Evolutionary conservation across 257 asterid species (phyloP).

Genomic region (Capsicum pubescens): DNA sequence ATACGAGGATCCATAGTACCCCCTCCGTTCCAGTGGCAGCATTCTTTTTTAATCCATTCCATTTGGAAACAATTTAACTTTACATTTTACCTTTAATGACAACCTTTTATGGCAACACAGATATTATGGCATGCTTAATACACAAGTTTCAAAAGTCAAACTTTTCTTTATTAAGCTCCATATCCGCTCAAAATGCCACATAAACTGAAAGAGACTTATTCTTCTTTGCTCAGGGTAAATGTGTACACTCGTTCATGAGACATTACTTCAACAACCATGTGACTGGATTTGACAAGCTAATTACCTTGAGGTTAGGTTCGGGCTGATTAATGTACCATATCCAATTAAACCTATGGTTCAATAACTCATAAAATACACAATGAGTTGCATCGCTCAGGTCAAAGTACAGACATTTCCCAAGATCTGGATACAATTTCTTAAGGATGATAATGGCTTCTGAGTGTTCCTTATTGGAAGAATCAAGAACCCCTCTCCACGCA

Average conservation of each 20-base stretch:
- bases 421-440: constrained; percentile 72
- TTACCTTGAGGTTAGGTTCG: constrained; percentile 79
- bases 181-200: background rate
- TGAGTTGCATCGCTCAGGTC: constrained; percentile 69
- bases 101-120: background rate
- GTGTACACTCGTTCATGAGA: background rate
- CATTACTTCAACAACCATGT: background rate
- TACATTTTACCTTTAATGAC: background rate
- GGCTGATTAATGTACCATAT: constrained; percentile 89
- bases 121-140: background rate
- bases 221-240: background rate
- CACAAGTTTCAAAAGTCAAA: background rate
- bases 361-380: constrained; percentile 67
- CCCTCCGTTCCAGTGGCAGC: background rate
- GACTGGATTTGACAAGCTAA: background rate
- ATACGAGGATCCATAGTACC: background rate
- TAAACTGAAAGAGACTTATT: background rate
- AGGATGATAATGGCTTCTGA: constrained; percentile 62
- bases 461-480: constrained; percentile 57
- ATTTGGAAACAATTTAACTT: background rate
- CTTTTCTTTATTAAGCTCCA: background rate
- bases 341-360: constrained; percentile 78
- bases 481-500: constrained; percentile 95
- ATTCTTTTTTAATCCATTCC: background rate
- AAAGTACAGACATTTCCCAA: constrained; percentile 78